Base-by-base conservation (phyloP, 345 rosid species). In the Triadica sebifera region DNA sequence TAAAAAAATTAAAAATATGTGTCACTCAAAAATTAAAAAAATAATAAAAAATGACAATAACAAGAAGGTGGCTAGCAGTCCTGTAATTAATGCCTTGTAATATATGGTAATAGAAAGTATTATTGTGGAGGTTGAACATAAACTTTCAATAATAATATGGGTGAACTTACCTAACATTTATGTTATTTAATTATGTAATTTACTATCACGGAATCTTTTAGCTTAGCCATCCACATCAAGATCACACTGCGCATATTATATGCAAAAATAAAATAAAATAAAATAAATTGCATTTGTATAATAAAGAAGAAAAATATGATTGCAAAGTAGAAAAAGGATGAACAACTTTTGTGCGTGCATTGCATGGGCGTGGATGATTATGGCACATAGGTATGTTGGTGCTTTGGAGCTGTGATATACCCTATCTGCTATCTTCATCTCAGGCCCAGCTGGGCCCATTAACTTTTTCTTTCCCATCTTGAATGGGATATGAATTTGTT, bases 291-390 rank as follows among this genome's bases (percentile, higher is more conserved):
- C 0, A 56, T 19, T n/a, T 46, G 6, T 25, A 67, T 5, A 46
- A 6, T 8, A 5, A 55, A 12, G 3, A 34, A 25, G 15, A 46
- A 4, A 71, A 12, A 5, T 9, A 58, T 24, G 25, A 43, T 70
- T 15, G 37, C 65, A 57, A 22, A 20, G 47, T 15, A 24, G 8
- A 39, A 15, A 22, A 45, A 8, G 16, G 3, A n/a, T 2, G 8
- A 7, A 0, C 24, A 57, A 57, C 61, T 57, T 20, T 57, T 57
- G 25, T 57, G 25, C 4, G 61, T 57, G 39, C 5, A 24, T 50
- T 72, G 67, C 75, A 60, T 47, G 75, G 75, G 47, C 58, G 45
- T 16, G 16, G 49, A 72, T 72, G 68, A 62, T 63, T 59, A 10
- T 63, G 61, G 50, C 69, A 51, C 5, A 17, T 17, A 10, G 49